Evolutionary conservation across 192 early-diverging fungal genomes (phyloP).

Genomic region (Entomortierella parvispora): DNA sequence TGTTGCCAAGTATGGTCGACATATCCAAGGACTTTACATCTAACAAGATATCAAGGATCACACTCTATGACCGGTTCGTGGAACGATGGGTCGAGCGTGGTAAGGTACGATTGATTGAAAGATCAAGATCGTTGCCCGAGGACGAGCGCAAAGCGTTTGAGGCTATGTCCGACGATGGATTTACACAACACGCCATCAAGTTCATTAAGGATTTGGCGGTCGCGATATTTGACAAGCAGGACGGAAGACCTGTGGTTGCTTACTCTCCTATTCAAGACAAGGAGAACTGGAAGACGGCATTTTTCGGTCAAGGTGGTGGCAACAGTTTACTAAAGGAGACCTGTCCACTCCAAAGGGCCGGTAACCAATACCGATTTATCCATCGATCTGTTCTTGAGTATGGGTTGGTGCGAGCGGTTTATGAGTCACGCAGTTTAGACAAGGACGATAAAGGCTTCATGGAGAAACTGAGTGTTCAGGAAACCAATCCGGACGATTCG

Average conservation of each 20-base stretch:
- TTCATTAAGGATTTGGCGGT: conserved; percentile 1
- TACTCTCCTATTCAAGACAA: neutral
- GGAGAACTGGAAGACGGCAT: too few relatives aligned
- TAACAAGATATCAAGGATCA: neutral
- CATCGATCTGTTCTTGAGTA: conserved; percentile 1
- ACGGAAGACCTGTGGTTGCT: neutral
- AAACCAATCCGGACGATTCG: too few relatives aligned
- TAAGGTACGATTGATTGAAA: neutral
- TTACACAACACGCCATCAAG: neutral
- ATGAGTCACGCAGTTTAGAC: too few relatives aligned
- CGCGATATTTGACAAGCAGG: conserved; percentile 1
- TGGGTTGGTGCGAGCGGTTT: too few relatives aligned
- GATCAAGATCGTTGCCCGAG: neutral
- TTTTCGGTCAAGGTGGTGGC: neutral
- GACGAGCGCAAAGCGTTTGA: too few relatives aligned
- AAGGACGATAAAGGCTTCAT: too few relatives aligned
- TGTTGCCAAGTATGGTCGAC: conserved; percentile 3
- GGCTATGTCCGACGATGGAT: neutral
- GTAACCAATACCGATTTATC: neutral
- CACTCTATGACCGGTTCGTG: conserved; percentile 9
- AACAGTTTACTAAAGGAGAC: neutral
- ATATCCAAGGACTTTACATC: neutral
- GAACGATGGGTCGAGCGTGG: neutral
- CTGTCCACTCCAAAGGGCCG: neutral
- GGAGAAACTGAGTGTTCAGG: too few relatives aligned